These are phyloP conservation scores for Cryptosporidium viatorum DNA, from an alignment of 169 alveolate species.

Conservation along the genomic window DNA sequence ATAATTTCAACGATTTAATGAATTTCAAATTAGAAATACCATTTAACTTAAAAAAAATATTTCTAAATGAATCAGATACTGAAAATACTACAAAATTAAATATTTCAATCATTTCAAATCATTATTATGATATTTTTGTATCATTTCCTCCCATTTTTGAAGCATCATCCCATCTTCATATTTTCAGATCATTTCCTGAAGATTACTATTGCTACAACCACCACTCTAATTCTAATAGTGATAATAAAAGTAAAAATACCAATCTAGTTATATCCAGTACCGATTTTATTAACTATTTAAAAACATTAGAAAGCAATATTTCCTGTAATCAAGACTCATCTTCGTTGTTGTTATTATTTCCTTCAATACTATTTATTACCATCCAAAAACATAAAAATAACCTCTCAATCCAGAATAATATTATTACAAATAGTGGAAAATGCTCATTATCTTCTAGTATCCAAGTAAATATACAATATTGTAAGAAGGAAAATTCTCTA, in stretches of 20 bases:
- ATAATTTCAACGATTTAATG: not conserved
- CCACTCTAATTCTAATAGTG: not conserved
- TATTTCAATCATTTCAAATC: not conserved
- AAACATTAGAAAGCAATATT: not conserved
- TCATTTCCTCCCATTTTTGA: constrained; percentile 73
- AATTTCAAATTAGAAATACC: constrained; percentile 16
- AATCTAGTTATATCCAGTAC: not conserved
- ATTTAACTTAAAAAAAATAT: constrained; percentile 9
- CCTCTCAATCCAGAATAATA: not conserved
- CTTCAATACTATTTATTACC: constrained; percentile 17
- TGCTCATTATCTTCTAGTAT: not conserved
- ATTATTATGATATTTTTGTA: constrained; percentile 53
- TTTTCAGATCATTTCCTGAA: constrained; percentile 56
- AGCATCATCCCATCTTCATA: constrained; percentile 37
- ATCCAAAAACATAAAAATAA: not conserved
- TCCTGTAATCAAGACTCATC: not conserved
- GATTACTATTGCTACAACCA: not conserved
- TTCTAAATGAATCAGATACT: not conserved
- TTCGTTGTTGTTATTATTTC: not conserved
- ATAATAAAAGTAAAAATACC: not conserved
- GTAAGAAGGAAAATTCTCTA: not conserved
- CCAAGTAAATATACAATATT: not conserved
- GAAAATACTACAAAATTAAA: not conserved
- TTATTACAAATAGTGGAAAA: not conserved
- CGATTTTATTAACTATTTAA: constrained; percentile 7